phyloP scores from a whole-genome alignment of 2,329 filamentous ascomycete genomes.

The Fusarium sp. region DNA sequence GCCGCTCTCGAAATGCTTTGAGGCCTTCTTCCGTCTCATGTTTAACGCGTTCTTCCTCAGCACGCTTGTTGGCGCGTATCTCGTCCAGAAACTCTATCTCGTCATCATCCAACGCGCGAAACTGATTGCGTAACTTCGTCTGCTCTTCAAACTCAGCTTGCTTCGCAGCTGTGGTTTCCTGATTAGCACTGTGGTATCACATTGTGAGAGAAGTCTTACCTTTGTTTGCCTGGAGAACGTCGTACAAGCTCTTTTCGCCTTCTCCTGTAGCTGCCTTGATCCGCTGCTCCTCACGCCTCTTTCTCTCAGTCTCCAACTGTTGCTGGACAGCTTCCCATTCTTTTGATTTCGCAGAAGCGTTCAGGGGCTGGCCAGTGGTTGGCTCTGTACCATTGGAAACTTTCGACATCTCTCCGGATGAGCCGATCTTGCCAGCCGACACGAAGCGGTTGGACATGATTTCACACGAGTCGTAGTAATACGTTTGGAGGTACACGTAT shows the following conservation, averaged over 20 bases:
- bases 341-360: constrained; percentile 46
- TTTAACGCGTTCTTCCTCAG: constrained; percentile 67
- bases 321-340: constrained; percentile 76
- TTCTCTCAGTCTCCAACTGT: constrained; percentile 73
- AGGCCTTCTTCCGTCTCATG: constrained; percentile 70
- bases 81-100: constrained; percentile 81
- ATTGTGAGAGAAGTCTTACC: constrained; percentile 58
- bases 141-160: constrained; percentile 86
- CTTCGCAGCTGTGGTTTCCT: constrained; percentile 71
- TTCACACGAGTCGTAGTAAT: background rate
- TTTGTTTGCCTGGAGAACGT: constrained; percentile 86
- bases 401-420: constrained; percentile 45
- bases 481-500: background rate
- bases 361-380: constrained; percentile 25
- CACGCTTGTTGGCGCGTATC: constrained; percentile 62
- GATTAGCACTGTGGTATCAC: background rate
- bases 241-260: constrained; percentile 74
- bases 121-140: constrained; percentile 79
- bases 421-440: constrained; percentile 64
- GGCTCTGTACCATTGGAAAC: constrained; percentile 26
- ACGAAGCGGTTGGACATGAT: constrained; percentile 69
- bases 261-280: constrained; percentile 57
- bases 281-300: constrained; percentile 65
- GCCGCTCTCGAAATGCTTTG: constrained; percentile 66
- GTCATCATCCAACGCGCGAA: constrained; percentile 81